Percentiles rank a stretch among this genome's conserved stretches.
phyloP scores from a whole-genome alignment of 257 asterid species.

The Leonotis leonurus region DNA sequence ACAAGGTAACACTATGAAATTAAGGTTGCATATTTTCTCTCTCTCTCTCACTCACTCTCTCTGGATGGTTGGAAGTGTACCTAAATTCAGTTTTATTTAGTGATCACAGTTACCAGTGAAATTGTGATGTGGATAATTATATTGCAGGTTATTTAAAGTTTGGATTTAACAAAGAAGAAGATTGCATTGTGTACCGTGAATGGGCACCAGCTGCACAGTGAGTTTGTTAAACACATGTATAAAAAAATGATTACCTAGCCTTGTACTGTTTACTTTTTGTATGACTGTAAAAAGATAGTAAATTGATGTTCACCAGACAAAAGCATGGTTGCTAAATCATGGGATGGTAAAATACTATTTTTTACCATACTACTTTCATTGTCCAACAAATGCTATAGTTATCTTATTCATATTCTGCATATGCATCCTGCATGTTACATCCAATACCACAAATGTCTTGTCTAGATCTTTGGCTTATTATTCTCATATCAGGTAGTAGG shows the following conservation, averaged over 20 bases:
- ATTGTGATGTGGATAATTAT: background rate
- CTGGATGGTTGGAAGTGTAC: conserved; percentile 3
- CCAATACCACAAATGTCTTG: background rate
- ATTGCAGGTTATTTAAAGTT: conserved; percentile 66
- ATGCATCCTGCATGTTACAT: background rate
- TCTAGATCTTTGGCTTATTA: conserved; percentile 7
- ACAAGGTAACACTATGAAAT: conserved; percentile 50
- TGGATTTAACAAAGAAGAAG: conserved; percentile 81
- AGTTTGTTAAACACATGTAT: conserved; percentile 32
- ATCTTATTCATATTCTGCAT: background rate
- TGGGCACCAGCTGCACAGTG: conserved; percentile 99
- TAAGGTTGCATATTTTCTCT: background rate
- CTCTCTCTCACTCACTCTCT: background rate
- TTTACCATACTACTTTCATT: background rate
- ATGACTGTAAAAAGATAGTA: background rate
- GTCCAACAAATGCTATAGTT: background rate
- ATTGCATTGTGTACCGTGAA: conserved; percentile 70
- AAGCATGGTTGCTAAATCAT: background rate
- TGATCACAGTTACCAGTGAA: background rate
- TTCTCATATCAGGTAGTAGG: conserved; percentile 9
- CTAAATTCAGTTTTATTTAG: conserved; percentile 4
- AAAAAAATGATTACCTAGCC: background rate
- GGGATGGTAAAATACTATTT: background rate
- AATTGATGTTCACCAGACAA: background rate
- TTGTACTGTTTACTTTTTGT: too few relatives aligned